phyloP scores from a whole-genome alignment of 495 filamentous ascomycete species.

The Lasiosphaeris hirsuta region DNA sequence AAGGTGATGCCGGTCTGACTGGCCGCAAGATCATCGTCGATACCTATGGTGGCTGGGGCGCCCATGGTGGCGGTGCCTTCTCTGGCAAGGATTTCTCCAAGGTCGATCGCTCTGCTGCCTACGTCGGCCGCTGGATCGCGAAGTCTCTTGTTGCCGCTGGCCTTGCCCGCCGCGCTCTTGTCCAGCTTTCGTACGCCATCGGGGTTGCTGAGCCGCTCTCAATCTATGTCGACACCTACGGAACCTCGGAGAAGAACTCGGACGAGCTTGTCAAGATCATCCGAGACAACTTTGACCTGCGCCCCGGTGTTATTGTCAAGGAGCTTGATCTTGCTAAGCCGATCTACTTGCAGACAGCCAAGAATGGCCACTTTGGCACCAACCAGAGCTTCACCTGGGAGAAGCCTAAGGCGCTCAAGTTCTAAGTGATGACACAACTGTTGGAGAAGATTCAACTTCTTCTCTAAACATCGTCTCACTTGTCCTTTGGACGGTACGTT shows the following conservation, averaged over 20 bases:
- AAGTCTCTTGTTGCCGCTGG: slow-evolving; percentile 91
- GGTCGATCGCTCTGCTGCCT: slow-evolving; percentile 97
- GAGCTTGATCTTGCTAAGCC: slow-evolving; percentile 92
- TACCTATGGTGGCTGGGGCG: slow-evolving; percentile 99
- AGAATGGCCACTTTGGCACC: slow-evolving; percentile 97
- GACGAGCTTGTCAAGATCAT: slow-evolving; percentile 91
- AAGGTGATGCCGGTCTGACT: slow-evolving; percentile 97
- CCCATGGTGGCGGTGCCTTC: slow-evolving; percentile 99
- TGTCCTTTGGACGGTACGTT: slow-evolving; percentile 21
- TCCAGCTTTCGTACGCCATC: slow-evolving; percentile 98
- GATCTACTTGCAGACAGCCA: slow-evolving; percentile 97
- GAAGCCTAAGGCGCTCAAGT: slow-evolving; percentile 90
- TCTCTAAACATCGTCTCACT: slow-evolving; percentile 29
- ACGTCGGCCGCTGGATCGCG: slow-evolving; percentile 96
- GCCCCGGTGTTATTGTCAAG: slow-evolving; percentile 97
- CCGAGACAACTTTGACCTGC: slow-evolving; percentile 90
- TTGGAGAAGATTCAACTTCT: slow-evolving; percentile 40
- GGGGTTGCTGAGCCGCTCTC: slow-evolving; percentile 96
- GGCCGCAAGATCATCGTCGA: slow-evolving; percentile 99
- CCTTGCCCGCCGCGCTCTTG: slow-evolving; percentile 85
- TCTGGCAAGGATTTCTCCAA: slow-evolving; percentile 99
- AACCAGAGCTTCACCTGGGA: slow-evolving; percentile 98
- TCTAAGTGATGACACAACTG: slow-evolving; percentile 53
- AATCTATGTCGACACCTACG: slow-evolving; percentile 83
- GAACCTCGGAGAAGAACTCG: slow-evolving; percentile 68